Conservation (phyloP, 2,329 filamentous ascomycete species). For the Trichoderma breve region DNA sequence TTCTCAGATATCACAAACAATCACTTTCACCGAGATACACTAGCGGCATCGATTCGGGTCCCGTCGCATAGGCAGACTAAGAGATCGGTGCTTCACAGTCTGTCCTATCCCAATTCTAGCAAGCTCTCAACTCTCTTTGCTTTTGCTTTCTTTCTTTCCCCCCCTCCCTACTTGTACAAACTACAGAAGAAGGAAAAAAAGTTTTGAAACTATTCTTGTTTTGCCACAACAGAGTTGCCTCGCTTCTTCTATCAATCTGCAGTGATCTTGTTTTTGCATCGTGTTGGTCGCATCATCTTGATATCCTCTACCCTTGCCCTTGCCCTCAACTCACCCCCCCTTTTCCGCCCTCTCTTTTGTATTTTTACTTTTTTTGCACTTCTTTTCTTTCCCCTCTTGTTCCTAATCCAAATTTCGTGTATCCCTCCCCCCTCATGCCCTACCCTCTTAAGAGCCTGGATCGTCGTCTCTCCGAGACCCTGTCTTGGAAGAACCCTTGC, state of each 20-base stretch:
- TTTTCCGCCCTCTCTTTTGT: neutral
- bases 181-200: neutral
- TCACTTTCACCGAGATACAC: neutral
- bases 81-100: neutral
- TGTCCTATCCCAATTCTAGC: neutral
- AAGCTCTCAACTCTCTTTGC: neutral
- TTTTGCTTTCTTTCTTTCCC: neutral
- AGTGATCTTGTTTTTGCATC: neutral
- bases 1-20: constrained; percentile 4
- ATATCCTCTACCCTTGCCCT: neutral
- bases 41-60: neutral
- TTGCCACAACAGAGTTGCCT: neutral
- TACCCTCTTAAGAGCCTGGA: neutral
- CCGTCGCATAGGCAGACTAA: neutral
- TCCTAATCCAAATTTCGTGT: neutral
- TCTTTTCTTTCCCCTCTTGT: neutral
- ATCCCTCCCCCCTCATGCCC: neutral
- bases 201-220: neutral
- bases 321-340: neutral
- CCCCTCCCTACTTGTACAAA: neutral
- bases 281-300: neutral
- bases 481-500: constrained; percentile 4
- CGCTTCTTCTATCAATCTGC: neutral
- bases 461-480: constrained; percentile 13
- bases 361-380: neutral